phyloP scores from a whole-genome alignment of 768 basidiomycete genomes.

The Trametes villosa region DNA sequence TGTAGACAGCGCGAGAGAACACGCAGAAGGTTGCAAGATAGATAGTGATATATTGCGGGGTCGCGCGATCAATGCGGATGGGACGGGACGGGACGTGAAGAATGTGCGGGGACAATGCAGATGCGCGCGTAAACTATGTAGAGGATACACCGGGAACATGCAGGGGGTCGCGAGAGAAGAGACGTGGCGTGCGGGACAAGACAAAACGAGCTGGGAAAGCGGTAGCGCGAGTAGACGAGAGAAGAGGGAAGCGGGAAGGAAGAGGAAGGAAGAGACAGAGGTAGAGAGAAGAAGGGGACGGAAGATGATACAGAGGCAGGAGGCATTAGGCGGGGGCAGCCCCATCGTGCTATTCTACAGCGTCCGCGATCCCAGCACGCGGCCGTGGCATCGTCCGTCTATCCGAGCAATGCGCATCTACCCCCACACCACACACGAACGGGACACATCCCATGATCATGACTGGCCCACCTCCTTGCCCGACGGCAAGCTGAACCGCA shows the following conservation, averaged over 20 bases:
- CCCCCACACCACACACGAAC: background rate
- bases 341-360: constrained; percentile 9
- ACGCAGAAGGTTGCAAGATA: background rate
- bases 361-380: constrained; percentile 20
- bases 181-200: too few species aligned
- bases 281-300: background rate
- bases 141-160: constrained; percentile 16
- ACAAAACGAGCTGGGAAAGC: constrained; percentile 4
- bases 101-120: background rate
- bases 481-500: constrained; percentile 27
- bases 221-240: too few species aligned
- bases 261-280: background rate
- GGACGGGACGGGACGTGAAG: too few species aligned
- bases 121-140: constrained; percentile 8
- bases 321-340: constrained; percentile 5
- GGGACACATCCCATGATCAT: background rate
- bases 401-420: background rate
- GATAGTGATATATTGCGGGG: constrained; percentile 5
- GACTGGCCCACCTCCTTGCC: constrained; percentile 9
- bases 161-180: constrained; percentile 4
- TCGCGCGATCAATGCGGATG: background rate
- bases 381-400: constrained; percentile 14
- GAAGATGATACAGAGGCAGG: constrained; percentile 5
- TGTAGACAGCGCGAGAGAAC: too few species aligned
- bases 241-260: background rate